Conservation (phyloP, 192 early-diverging fungal species). For the Backusella tuberculispora region DNA sequence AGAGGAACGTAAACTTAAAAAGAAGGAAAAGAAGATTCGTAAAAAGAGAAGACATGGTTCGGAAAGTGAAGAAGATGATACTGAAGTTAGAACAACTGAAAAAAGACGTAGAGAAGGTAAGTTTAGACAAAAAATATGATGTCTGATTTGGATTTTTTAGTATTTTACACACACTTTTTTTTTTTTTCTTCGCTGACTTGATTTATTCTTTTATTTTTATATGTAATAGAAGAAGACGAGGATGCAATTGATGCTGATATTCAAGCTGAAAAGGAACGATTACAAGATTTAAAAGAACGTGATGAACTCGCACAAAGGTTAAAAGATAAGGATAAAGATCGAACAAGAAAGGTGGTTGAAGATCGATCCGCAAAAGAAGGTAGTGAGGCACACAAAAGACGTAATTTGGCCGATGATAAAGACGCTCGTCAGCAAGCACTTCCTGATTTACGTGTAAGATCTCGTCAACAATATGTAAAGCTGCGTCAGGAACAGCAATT, state of each 20-base stretch:
- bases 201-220: too few relatives aligned
- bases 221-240: constrained; percentile 35
- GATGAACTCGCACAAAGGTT: constrained; percentile 90
- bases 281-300: constrained; percentile 80
- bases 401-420: constrained; percentile 83
- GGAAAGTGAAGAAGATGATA: constrained; percentile 41
- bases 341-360: constrained; percentile 77
- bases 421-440: constrained; percentile 70
- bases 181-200: too few relatives aligned
- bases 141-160: not conserved
- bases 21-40: constrained; percentile 49
- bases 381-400: constrained; percentile 65
- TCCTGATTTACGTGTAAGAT: constrained; percentile 79
- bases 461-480: constrained; percentile 90
- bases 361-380: constrained; percentile 70
- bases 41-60: constrained; percentile 48
- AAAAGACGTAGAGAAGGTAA: constrained; percentile 24
- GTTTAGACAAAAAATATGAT: not conserved
- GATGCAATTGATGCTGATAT: constrained; percentile 54
- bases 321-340: constrained; percentile 80
- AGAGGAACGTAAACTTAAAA: constrained; percentile 52
- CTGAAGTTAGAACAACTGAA: constrained; percentile 31
- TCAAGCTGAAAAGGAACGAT: constrained; percentile 54
- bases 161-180: not conserved
- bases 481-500: constrained; percentile 85